Percentiles rank a stretch among this genome's conserved stretches.
These are phyloP conservation scores for Pinus tabuliformis DNA, from an alignment of 75 land plant genomes.

Conservation along the genomic window DNA sequence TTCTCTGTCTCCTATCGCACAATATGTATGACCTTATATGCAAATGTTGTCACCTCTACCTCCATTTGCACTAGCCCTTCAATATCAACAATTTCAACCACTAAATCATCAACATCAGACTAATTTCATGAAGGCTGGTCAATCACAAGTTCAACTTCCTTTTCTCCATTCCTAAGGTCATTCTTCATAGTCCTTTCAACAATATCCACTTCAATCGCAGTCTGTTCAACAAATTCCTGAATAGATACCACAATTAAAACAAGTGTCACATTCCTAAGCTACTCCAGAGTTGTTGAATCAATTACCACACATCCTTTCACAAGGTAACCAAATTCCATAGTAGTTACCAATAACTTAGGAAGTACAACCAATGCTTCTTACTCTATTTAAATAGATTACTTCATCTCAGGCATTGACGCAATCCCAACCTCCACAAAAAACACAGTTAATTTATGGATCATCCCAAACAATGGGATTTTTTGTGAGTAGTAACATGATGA, in stretches of 20 bases:
- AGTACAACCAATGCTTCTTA: constrained; percentile 1
- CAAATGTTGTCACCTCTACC: background rate
- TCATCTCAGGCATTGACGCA: constrained; percentile 1
- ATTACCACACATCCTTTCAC: background rate
- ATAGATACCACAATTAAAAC: background rate
- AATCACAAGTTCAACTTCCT: background rate
- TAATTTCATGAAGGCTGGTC: constrained; percentile 4
- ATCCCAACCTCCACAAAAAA: background rate
- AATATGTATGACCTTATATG: background rate
- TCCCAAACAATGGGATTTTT: constrained; percentile 13
- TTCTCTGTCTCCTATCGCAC: background rate
- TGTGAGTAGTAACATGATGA: background rate
- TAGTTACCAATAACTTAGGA: background rate
- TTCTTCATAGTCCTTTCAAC: constrained; percentile 16
- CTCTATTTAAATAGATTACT: background rate
- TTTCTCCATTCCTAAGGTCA: constrained; percentile 3
- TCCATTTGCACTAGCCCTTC: constrained; percentile 3
- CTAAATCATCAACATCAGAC: constrained; percentile 9
- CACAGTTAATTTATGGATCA: constrained; percentile 17
- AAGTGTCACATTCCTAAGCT: background rate
- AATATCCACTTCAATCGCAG: constrained; percentile 8
- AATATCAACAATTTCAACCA: background rate
- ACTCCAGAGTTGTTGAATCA: background rate
- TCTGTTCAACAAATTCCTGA: constrained; percentile 9
- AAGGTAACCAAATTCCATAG: background rate